Evolutionary conservation across 2,329 filamentous ascomycete genomes (phyloP), one percentile per base, ranked within the genome.

Genomic region (Westerdykella ornata): DNA sequence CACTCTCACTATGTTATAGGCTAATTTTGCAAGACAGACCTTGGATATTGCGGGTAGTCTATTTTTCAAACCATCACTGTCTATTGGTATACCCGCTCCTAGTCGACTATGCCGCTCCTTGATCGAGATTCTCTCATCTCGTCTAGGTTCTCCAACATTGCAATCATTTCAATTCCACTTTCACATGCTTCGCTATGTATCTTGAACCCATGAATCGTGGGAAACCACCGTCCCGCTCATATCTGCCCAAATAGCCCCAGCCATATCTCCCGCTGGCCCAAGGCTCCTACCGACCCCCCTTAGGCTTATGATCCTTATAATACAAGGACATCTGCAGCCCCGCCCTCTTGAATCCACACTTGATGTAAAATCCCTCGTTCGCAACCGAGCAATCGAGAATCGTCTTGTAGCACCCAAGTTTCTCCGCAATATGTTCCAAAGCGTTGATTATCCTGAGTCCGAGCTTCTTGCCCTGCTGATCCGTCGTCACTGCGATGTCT

Each of bases 241-340:
- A n/a, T 15, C 31, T 33, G 31, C 14, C 16, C 14, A 36, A 18
- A 8, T 3, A n/a, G 8, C 14, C 34, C 2, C 13, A 28, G n/a
- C 29, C 32, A 46, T 39, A 40, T 48, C 35, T 48, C 30, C 11
- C 8, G 7, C 30, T 33, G 12, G 30, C 12, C n/a, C 8, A 33
- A 15, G 30, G 8, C 16, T 4, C n/a, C 30, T 17, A 49, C 29
- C 38, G 19, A 7, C 52, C 52, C 1, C 52, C 53, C 43, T 55
- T 53, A 2, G 53, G 42, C 43, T 53, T 56, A 35, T 45, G 54
- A 43, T 56, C 45, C 19, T 62, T 59, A 52, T 94, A 92, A 70
- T 95, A 95, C 72, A 95, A 88, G 33, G 90, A 88, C 92, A 98
- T 97, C 70, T 98, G 87, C 42, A 96, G 71, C 13, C 92, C 92